Conservation (phyloP, 73 alveolate species). For the Urostyla sp. region DNA sequence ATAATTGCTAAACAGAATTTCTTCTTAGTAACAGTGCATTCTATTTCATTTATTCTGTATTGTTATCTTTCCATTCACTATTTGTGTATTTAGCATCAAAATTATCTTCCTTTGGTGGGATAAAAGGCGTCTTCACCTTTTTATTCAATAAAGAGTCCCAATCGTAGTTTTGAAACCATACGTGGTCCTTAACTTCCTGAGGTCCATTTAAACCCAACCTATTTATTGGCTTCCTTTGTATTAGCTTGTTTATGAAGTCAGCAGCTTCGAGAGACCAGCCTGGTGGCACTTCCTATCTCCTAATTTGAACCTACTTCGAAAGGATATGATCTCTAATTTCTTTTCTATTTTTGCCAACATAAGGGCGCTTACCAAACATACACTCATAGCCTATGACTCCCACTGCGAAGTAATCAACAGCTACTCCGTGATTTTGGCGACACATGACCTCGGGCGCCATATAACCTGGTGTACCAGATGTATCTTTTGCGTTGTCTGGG, state of each 20-base stretch:
- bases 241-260: constrained; percentile 92
- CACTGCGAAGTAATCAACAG: constrained; percentile 85
- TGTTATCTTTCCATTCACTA: constrained; percentile 70
- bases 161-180: constrained; percentile 68
- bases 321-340: constrained; percentile 96
- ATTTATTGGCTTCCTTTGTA: constrained; percentile 70
- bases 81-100: constrained; percentile 80
- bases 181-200: constrained; percentile 72
- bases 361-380: constrained; percentile 92
- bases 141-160: constrained; percentile 60
- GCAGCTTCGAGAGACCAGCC: constrained; percentile 98
- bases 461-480: constrained; percentile 96
- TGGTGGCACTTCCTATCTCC: constrained; percentile 85
- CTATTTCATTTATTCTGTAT: constrained; percentile 53
- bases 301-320: constrained; percentile 87
- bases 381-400: constrained; percentile 89
- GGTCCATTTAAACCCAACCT: constrained; percentile 73
- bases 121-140: constrained; percentile 73
- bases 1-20: constrained; percentile 37
- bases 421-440: constrained; percentile 86
- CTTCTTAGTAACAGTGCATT: constrained; percentile 47
- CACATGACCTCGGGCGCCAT: constrained; percentile 96
- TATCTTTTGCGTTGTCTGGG: constrained; percentile 93
- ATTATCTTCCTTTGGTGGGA: constrained; percentile 80
- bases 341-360: constrained; percentile 92